These are phyloP conservation scores for Cymbopogon flexuosus DNA, from an alignment of 202 grass and related monocot genomes.

Conservation along the genomic window DNA sequence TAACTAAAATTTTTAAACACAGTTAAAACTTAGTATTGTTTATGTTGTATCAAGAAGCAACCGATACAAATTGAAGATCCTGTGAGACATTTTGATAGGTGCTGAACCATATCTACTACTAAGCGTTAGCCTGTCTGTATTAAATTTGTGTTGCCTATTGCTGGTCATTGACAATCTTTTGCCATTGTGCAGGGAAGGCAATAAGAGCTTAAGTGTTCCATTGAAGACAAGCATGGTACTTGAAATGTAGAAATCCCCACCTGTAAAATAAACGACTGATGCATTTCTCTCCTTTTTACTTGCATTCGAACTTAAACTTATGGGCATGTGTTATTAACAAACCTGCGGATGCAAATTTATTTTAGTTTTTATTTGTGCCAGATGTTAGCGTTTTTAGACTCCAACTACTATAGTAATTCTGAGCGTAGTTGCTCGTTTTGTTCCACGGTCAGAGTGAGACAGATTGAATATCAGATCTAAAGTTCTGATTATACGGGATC, in stretches of 20 bases:
- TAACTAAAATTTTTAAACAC: background rate
- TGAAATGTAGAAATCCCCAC: slow-evolving; percentile 30
- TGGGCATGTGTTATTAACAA: background rate
- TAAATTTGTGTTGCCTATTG: background rate
- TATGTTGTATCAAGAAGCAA: background rate
- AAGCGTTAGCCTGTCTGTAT: background rate
- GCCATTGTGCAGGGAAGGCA: slow-evolving; percentile 33
- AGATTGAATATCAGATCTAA: too few species aligned
- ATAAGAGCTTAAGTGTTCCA: slow-evolving; percentile 16
- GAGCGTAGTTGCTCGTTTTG: too few species aligned
- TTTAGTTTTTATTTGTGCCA: too few species aligned
- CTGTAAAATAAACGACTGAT: slow-evolving; percentile 42
- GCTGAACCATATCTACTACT: background rate
- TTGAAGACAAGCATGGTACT: background rate
- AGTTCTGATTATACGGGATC: too few species aligned
- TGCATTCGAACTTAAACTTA: slow-evolving; percentile 3
- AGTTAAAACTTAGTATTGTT: background rate
- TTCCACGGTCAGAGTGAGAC: too few species aligned
- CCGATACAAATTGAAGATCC: background rate
- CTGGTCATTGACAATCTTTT: slow-evolving; percentile 5
- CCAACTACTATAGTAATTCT: too few species aligned
- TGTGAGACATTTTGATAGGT: background rate
- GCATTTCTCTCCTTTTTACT: background rate
- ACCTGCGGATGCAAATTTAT: background rate
- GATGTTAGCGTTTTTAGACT: too few species aligned